phyloP scores from a whole-genome alignment of 306 rosid species.

The Castanospermum australe region DNA sequence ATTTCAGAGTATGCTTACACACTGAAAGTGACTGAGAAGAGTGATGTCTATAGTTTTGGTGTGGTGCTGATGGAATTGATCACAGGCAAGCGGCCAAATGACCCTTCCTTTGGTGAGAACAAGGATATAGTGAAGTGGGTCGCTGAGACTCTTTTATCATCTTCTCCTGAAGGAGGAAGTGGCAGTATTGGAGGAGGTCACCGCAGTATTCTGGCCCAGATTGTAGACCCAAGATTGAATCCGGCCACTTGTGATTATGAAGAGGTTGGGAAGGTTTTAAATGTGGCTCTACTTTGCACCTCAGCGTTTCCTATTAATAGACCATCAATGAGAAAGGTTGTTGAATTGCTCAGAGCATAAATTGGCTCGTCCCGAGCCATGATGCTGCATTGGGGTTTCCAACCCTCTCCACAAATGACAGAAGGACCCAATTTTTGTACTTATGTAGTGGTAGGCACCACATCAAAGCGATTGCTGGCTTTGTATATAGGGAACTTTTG shows the following conservation, averaged over 20 bases:
- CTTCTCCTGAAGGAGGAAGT: conserved; percentile 16
- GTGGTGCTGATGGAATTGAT: conserved; percentile 75
- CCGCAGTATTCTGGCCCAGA: conserved; percentile 15
- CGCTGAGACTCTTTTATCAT: conserved; percentile 39
- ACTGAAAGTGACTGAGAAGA: conserved; percentile 69
- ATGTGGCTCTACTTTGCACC: conserved; percentile 74
- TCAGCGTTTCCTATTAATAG: conserved; percentile 62
- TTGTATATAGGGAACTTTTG: background rate
- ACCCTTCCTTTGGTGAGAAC: conserved; percentile 64
- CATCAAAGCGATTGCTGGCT: conserved; percentile 19
- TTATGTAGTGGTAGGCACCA: background rate
- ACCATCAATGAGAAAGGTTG: conserved; percentile 82
- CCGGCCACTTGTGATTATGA: conserved; percentile 37
- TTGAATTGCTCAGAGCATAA: conserved; percentile 67
- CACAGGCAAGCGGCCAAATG: conserved; percentile 80
- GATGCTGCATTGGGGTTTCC: background rate
- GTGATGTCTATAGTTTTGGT: conserved; percentile 85
- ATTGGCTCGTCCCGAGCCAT: conserved; percentile 30
- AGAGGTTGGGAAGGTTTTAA: conserved; percentile 60
- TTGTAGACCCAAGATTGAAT: conserved; percentile 63
- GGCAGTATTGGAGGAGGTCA: background rate
- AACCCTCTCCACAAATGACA: background rate
- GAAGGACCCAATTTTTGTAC: background rate
- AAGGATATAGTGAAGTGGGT: conserved; percentile 80
- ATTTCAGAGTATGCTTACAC: conserved; percentile 69